Base-by-base conservation (phyloP, 2,329 filamentous ascomycete genomes). In the Lachnellula occidentalis region DNA sequence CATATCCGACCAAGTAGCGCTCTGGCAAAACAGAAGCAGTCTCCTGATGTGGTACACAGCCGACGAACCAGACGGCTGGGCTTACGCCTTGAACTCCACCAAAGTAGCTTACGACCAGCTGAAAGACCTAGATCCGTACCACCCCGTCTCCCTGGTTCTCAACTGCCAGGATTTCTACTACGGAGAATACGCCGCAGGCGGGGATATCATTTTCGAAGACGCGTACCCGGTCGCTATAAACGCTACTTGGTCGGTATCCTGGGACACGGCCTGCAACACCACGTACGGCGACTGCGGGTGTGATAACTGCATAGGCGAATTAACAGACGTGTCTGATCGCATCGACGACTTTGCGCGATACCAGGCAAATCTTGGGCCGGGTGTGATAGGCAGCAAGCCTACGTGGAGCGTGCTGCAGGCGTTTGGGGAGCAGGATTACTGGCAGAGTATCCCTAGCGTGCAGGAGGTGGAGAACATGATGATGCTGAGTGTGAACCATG, bases 81-180 rank as follows among this genome's bases (percentile, higher is more conserved):
- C 31, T 0, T 50, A 65, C 36, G 70, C 76, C 1, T 63, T 78
- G 12, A 72, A 76, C 59, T 72, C 74, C 1, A 75, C 77, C 0
- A 59, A 58, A 4, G 58, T 70, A 12, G 69, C 74, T 0, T 77
- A 78, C 63, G 63, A 71, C 14, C 57, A 69, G 27, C 72, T 79
- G 59, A 72, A 72, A 46, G 58, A 63, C 4, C 61, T 76, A 7
- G 78, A 80, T 58, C 74, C 74, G 0, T 79, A 77, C 62, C 77
- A 79, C 63, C 77, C 77, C 1, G 69, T 77, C 31, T 74, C 71
- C 8, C 69, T 79, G 11, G 72, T 72, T 9, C 68, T 79, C 24
- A 79, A 79, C 61, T 79, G 77, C 66, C 70, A 71, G 47, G 76
- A 79, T 60, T 79, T 75, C 64, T 72, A 78, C 60, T 79, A 76